These are phyloP conservation scores for Clarireedia hainanense DNA, from an alignment of 2,329 filamentous ascomycete genomes.

Conservation along the genomic window DNA sequence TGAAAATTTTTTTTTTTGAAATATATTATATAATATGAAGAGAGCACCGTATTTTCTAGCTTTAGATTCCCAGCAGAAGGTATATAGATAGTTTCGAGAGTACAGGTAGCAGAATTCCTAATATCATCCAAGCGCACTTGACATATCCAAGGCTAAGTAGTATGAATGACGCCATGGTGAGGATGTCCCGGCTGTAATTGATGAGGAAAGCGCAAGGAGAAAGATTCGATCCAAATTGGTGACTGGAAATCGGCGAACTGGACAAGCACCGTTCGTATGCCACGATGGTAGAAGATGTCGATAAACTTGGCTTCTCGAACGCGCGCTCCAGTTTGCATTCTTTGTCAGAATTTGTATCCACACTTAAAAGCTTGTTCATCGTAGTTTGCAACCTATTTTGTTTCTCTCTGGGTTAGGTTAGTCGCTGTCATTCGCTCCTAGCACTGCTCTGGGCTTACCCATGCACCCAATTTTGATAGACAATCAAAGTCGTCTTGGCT, in stretches of 20 bases:
- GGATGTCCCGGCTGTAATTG: neutral
- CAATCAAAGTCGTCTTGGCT: conserved; percentile 2
- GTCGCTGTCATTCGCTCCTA: neutral
- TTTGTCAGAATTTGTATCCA: neutral
- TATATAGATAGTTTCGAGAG: neutral
- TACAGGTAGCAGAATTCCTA: neutral
- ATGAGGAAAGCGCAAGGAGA: neutral
- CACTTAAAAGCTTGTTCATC: neutral
- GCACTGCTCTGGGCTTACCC: neutral
- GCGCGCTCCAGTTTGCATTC: neutral
- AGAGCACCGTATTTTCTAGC: too few relatives aligned
- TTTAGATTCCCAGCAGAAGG: too few relatives aligned
- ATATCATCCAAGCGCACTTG: neutral
- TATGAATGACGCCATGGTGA: neutral
- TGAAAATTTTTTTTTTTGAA: too few relatives aligned
- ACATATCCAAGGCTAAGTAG: neutral
- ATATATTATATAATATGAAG: too few relatives aligned
- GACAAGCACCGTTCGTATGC: neutral
- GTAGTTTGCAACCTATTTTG: neutral
- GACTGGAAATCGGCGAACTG: too few relatives aligned
- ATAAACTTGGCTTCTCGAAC: neutral
- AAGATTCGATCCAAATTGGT: too few relatives aligned
- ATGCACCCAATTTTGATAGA: neutral
- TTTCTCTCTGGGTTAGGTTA: neutral
- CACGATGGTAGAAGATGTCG: neutral